Percentiles rank a stretch among this genome's conserved stretches.
These are phyloP conservation scores for Tetrapisispora pingtungensis DNA, from an alignment of 805 yeast species.

Conservation along the genomic window DNA sequence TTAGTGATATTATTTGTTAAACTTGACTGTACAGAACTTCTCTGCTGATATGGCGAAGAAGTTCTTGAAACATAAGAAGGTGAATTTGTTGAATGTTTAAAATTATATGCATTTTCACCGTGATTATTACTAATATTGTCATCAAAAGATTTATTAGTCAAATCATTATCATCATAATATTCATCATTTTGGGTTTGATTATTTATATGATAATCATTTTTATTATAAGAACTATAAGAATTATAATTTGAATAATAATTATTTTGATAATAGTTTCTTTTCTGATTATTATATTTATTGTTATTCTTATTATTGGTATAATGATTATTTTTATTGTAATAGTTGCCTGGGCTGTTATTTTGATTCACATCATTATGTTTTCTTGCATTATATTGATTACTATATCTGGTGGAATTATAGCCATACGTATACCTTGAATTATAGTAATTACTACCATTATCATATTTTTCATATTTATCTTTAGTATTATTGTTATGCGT, in stretches of 20 bases:
- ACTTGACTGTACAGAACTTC: not conserved
- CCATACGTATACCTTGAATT: not conserved
- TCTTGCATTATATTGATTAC: not conserved
- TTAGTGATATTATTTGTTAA: not conserved
- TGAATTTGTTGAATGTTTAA: not conserved
- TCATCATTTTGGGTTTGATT: not conserved
- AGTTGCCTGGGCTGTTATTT: not conserved
- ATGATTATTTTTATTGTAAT: not conserved
- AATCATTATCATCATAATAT: not conserved
- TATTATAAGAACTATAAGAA: not conserved
- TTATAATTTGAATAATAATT: not conserved
- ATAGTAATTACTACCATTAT: not conserved
- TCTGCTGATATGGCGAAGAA: constrained; percentile 1
- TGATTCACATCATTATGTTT: not conserved
- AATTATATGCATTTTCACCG: not conserved
- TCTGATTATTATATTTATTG: not conserved
- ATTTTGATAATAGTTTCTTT: not conserved
- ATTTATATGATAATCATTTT: not conserved
- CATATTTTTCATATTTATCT: not conserved
- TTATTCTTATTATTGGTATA: not conserved
- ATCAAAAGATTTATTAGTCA: not conserved
- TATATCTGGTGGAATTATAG: not conserved
- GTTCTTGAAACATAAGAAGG: constrained; percentile 3
- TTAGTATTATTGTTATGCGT: too few species aligned
- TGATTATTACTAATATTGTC: not conserved